phyloP scores from a whole-genome alignment of 176 grass and related monocot genomes.

The Puya raimondii region DNA sequence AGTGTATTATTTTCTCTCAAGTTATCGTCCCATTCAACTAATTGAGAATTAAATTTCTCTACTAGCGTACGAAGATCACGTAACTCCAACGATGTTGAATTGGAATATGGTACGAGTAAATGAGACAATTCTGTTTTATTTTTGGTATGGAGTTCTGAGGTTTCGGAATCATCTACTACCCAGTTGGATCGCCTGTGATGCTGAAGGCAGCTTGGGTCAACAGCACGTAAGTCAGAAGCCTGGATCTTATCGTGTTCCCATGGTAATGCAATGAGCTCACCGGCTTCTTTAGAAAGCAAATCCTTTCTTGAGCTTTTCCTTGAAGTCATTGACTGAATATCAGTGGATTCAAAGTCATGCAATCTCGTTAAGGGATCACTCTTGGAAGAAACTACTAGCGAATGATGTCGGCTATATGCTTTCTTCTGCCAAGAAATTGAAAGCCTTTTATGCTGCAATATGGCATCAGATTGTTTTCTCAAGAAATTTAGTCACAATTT shows the following conservation, averaged over 20 bases:
- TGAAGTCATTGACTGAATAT: conserved; percentile 5
- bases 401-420: neutral
- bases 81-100: conserved; percentile 27
- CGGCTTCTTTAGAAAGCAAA: conserved; percentile 3
- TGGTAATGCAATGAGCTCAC: conserved; percentile 28
- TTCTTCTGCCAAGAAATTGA: neutral
- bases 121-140: conserved; percentile 2
- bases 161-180: conserved; percentile 22
- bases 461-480: neutral
- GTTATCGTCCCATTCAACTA: conserved; percentile 23
- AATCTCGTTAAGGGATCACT: conserved; percentile 7
- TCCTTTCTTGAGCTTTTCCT: conserved; percentile 12
- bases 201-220: conserved; percentile 14
- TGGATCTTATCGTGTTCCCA: conserved; percentile 7
- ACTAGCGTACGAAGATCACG: conserved; percentile 9
- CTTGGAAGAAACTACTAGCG: neutral
- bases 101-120: conserved; percentile 17
- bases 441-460: neutral
- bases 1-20: neutral
- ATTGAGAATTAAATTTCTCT: conserved; percentile 24
- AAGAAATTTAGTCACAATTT: too few relatives aligned
- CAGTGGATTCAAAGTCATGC: conserved; percentile 22
- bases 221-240: conserved; percentile 22
- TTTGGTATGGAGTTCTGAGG: conserved; percentile 15
- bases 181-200: conserved; percentile 26